A percentile compares a stretch with the other conserved stretches of the same genome.
Conservation (phyloP, 495 filamentous ascomycete genomes). For the Daldinia grandis region DNA sequence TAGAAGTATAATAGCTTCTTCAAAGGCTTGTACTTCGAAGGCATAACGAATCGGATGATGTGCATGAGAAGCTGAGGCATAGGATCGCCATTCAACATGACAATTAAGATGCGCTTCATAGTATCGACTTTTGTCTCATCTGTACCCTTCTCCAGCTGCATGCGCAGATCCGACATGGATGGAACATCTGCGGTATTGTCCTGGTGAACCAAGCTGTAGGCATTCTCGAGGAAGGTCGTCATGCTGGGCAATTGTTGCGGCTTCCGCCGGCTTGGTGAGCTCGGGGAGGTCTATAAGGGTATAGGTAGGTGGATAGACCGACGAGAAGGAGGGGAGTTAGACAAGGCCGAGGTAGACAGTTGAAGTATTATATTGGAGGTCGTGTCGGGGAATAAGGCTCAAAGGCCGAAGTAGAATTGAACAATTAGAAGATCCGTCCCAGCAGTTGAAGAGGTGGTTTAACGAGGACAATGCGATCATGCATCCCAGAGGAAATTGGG, state of each 20-base stretch:
- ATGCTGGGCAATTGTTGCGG: constrained; percentile 66
- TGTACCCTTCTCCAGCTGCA: constrained; percentile 94
- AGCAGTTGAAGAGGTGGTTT: constrained; percentile 32
- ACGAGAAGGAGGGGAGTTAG: neutral
- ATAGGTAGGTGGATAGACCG: neutral
- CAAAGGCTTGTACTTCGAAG: constrained; percentile 91
- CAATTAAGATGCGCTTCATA: constrained; percentile 95
- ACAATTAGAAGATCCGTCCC: constrained; percentile 21
- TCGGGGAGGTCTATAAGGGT: constrained; percentile 5
- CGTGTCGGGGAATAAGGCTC: constrained; percentile 4
- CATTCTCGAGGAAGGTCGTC: constrained; percentile 91
- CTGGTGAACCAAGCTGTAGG: constrained; percentile 94
- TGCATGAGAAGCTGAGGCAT: constrained; percentile 97
- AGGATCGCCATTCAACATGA: constrained; percentile 98
- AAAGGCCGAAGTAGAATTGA: constrained; percentile 20
- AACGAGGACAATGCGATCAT: constrained; percentile 32
- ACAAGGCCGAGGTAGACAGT: constrained; percentile 1
- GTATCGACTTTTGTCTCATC: constrained; percentile 98
- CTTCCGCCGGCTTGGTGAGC: constrained; percentile 41
- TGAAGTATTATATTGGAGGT: constrained; percentile 14
- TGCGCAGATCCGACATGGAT: constrained; percentile 86
- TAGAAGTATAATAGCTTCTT: constrained; percentile 99
- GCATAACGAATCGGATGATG: constrained; percentile 99
- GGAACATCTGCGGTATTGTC: constrained; percentile 95
- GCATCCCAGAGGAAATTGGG: constrained; percentile 32